Percentiles rank a stretch among this genome's conserved stretches.
Evolutionary conservation across 495 filamentous ascomycete species (phyloP).

Genomic region (Aspergillus incahuasiensis): DNA sequence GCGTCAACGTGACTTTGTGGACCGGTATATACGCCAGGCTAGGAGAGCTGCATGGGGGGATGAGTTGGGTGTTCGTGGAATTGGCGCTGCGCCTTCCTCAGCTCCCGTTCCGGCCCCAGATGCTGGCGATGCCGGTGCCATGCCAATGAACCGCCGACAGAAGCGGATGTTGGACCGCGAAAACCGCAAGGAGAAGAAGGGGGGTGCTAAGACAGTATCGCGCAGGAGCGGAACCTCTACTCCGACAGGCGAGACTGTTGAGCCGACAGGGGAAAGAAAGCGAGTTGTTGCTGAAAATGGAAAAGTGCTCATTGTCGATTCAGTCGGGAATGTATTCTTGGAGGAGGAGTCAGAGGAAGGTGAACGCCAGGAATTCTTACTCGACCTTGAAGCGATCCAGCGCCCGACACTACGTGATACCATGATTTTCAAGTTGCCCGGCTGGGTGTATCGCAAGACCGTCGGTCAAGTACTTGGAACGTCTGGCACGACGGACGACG

Average conservation of each 20-base stretch:
- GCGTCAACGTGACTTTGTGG: conserved; percentile 84
- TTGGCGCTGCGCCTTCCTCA: conserved; percentile 58
- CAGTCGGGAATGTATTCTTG: conserved; percentile 83
- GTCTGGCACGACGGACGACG: conserved; percentile 12
- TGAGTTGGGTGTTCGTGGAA: conserved; percentile 58
- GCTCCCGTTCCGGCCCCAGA: conserved; percentile 36
- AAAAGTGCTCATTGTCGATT: conserved; percentile 90
- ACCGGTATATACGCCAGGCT: conserved; percentile 86
- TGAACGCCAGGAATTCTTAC: conserved; percentile 70
- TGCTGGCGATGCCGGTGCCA: conserved; percentile 36
- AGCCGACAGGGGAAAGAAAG: conserved; percentile 68
- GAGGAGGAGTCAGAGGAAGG: conserved; percentile 88
- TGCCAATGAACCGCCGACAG: conserved; percentile 78
- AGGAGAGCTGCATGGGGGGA: conserved; percentile 86
- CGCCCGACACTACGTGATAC: conserved; percentile 66
- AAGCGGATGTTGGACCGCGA: conserved; percentile 83
- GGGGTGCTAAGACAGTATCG: conserved; percentile 27
- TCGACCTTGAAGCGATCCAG: conserved; percentile 69
- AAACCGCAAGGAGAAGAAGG: conserved; percentile 60
- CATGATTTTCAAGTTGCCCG: conserved; percentile 61
- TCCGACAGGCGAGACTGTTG: conserved; percentile 43
- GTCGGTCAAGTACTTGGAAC: conserved; percentile 49
- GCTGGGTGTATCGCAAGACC: conserved; percentile 58
- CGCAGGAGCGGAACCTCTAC: conserved; percentile 46
- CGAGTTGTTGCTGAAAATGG: conserved; percentile 88